Conservation (phyloP, 1,139 yeast genomes). For the Lodderomyces elongisporus region DNA sequence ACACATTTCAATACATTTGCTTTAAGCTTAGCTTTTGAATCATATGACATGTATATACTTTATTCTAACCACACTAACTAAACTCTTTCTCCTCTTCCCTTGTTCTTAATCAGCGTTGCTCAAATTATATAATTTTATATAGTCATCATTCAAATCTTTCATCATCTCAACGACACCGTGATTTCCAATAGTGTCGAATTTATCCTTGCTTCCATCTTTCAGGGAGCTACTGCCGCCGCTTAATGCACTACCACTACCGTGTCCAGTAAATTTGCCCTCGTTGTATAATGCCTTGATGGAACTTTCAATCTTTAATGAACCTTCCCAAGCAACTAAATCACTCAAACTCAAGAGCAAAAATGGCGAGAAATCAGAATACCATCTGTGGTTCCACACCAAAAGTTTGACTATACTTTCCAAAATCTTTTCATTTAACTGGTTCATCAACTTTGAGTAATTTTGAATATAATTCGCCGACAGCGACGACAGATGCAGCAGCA, state of each 20-base stretch:
- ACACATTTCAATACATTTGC: too few relatives aligned
- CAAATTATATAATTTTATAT: constrained; percentile 44
- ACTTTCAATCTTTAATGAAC: constrained; percentile 68
- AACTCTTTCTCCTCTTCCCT: too few relatives aligned
- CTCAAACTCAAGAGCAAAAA: constrained; percentile 51
- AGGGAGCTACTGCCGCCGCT: background rate
- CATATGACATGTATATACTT: too few relatives aligned
- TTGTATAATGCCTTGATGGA: constrained; percentile 72
- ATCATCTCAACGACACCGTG: constrained; percentile 60
- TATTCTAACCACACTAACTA: too few relatives aligned
- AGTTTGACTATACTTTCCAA: constrained; percentile 71
- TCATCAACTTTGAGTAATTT: constrained; percentile 38
- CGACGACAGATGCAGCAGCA: constrained; percentile 9
- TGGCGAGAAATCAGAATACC: constrained; percentile 91
- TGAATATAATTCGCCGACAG: constrained; percentile 17
- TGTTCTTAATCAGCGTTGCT: constrained; percentile 33
- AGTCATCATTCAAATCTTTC: constrained; percentile 44
- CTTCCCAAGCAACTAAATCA: constrained; percentile 68
- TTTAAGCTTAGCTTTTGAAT: too few relatives aligned
- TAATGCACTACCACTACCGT: constrained; percentile 1
- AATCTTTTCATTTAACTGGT: constrained; percentile 54
- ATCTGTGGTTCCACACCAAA: constrained; percentile 92
- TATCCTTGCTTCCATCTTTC: constrained; percentile 6
- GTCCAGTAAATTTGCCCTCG: constrained; percentile 22
- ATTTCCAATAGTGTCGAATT: constrained; percentile 25